Conservation (phyloP, 176 grass and related monocot species). For the Carex cristatella region DNA sequence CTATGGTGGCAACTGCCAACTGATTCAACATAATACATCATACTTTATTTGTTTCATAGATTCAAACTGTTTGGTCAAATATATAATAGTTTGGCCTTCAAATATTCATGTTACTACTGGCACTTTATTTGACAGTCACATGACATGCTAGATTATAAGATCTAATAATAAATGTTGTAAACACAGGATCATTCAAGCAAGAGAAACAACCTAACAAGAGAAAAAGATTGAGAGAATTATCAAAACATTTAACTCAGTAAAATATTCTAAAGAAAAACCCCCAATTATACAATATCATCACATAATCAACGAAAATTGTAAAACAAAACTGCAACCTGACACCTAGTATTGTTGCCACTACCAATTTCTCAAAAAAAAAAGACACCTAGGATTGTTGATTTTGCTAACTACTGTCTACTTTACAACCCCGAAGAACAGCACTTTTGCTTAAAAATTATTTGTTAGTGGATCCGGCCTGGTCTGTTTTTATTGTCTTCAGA, state of each 20-base stretch:
- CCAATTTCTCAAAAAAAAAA: no score
- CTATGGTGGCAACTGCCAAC: no score
- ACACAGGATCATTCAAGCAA: neutral
- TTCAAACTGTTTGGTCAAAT: no score
- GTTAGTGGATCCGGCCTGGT: conserved; percentile 41
- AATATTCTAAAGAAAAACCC: neutral
- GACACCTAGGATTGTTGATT: neutral
- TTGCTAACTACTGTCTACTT: neutral
- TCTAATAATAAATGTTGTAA: neutral
- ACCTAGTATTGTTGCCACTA: neutral
- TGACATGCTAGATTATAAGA: no score
- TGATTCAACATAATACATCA: no score
- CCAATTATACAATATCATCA: neutral
- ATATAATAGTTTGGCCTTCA: no score
- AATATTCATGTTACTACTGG: no score
- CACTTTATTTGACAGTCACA: no score
- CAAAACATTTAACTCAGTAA: neutral
- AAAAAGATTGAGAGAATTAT: neutral
- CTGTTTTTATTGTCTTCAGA: conserved; percentile 29
- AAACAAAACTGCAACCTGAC: neutral
- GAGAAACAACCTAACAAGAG: no score
- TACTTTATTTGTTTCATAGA: no score
- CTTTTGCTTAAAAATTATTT: conserved; percentile 16
- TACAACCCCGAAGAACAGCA: neutral
- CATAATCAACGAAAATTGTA: neutral